Conservation (phyloP, 2,329 filamentous ascomycete species). For the Phyllosticta citribraziliensis region DNA sequence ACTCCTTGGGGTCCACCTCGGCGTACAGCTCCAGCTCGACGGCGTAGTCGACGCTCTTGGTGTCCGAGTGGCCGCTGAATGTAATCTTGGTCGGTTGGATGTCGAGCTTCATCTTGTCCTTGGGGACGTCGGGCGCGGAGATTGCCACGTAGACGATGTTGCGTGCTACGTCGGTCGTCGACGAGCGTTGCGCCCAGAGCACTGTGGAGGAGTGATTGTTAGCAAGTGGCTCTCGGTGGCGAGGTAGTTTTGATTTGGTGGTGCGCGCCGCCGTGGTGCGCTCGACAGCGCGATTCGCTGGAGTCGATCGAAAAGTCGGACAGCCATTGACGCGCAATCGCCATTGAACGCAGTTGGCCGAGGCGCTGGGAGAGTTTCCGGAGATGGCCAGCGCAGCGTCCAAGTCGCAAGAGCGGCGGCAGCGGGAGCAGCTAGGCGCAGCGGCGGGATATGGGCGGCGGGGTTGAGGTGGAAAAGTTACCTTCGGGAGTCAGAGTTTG, state of each 20-base stretch:
- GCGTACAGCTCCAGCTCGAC: conserved; percentile 79
- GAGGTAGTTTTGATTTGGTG: neutral
- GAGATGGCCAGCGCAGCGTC: neutral
- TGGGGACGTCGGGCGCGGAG: conserved; percentile 72
- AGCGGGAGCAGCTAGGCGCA: neutral
- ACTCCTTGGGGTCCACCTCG: conserved; percentile 79
- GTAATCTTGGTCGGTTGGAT: conserved; percentile 66
- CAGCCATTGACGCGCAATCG: neutral
- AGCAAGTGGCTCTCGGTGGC: conserved; percentile 10
- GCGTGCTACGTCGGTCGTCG: conserved; percentile 64
- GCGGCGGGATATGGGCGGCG: conserved; percentile 15
- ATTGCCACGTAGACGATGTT: conserved; percentile 96
- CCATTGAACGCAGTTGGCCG: neutral
- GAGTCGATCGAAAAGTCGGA: neutral
- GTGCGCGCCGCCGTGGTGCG: neutral
- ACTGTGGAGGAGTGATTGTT: conserved; percentile 38
- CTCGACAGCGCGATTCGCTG: neutral
- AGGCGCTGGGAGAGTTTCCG: neutral
- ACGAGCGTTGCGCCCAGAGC: conserved; percentile 96
- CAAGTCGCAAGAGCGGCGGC: neutral
- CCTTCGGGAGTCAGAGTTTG: conserved; percentile 28
- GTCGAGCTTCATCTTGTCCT: conserved; percentile 68
- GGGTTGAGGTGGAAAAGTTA: conserved; percentile 18
- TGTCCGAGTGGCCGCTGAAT: conserved; percentile 74
- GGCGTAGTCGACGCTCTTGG: conserved; percentile 78